phyloP scores from a whole-genome alignment of 2,329 filamentous ascomycete species.

The Colletotrichum sp. region DNA sequence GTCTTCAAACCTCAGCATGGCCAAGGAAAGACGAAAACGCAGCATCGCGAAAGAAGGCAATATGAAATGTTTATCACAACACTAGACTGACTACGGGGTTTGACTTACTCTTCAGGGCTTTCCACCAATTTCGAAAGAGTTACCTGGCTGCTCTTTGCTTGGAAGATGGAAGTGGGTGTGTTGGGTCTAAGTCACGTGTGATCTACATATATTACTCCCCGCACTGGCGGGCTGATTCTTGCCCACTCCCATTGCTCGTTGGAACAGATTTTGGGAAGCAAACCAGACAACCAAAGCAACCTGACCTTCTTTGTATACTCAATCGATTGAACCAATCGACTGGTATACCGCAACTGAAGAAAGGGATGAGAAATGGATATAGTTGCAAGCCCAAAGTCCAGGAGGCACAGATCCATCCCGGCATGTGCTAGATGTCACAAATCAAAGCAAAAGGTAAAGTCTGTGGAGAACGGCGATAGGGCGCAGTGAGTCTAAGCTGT shows the following conservation, averaged over 20 bases:
- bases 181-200: neutral
- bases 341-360: neutral
- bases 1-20: neutral
- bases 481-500: neutral
- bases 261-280: neutral
- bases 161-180: neutral
- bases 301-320: fast-evolving
- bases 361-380: neutral
- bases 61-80: neutral
- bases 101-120: neutral
- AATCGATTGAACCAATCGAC: neutral
- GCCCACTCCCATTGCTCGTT: neutral
- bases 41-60: neutral
- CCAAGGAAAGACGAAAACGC: neutral
- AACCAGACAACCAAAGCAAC: neutral
- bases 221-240: neutral
- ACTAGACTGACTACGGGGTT: neutral
- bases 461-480: neutral
- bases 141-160: neutral
- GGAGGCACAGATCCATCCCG: neutral
- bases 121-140: neutral
- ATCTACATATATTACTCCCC: neutral
- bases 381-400: neutral
- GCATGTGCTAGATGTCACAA: neutral
- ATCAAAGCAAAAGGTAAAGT: neutral